Percentiles rank a stretch among this genome's conserved stretches.
Evolutionary conservation across 768 basidiomycete genomes (phyloP).

Genomic region (Leccinum olivaceopallidum): DNA sequence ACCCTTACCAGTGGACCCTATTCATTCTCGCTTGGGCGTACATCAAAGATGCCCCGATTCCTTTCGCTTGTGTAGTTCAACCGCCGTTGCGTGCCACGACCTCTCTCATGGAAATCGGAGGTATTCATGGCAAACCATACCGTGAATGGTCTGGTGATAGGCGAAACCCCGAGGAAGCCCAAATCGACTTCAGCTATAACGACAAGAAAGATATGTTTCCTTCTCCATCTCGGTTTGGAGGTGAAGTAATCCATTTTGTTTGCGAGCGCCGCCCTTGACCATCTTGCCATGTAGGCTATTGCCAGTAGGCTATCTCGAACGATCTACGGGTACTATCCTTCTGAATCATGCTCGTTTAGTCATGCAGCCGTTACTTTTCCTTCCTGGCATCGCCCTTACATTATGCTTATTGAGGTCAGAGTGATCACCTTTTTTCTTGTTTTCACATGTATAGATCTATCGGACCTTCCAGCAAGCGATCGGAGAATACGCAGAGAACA

Average conservation of each 20-base stretch:
- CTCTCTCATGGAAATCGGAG: slow-evolving; percentile 26
- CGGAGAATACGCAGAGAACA: slow-evolving; percentile 24
- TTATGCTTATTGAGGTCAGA: slow-evolving; percentile 29
- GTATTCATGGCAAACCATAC: slow-evolving; percentile 28
- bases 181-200: slow-evolving; percentile 16
- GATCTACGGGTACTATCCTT: background rate
- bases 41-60: slow-evolving; percentile 14
- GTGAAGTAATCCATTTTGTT: slow-evolving; percentile 6
- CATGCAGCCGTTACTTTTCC: slow-evolving; percentile 24
- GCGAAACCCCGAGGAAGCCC: slow-evolving; percentile 14
- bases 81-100: slow-evolving; percentile 7
- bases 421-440: background rate
- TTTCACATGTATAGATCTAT: background rate
- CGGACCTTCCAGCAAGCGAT: slow-evolving; percentile 25
- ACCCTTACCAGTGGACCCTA: slow-evolving; percentile 30
- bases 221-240: slow-evolving; percentile 28
- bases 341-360: slow-evolving; percentile 7
- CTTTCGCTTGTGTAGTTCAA: slow-evolving; percentile 16
- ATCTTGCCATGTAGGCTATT: slow-evolving; percentile 20
- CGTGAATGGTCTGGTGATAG: slow-evolving; percentile 26
- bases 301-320: slow-evolving; percentile 21
- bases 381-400: slow-evolving; percentile 31
- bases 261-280: background rate
- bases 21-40: slow-evolving; percentile 25
- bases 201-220: slow-evolving; percentile 30